These are phyloP conservation scores for Xylaria sp. DNA, from an alignment of 2,329 filamentous ascomycete genomes.

Conservation along the genomic window DNA sequence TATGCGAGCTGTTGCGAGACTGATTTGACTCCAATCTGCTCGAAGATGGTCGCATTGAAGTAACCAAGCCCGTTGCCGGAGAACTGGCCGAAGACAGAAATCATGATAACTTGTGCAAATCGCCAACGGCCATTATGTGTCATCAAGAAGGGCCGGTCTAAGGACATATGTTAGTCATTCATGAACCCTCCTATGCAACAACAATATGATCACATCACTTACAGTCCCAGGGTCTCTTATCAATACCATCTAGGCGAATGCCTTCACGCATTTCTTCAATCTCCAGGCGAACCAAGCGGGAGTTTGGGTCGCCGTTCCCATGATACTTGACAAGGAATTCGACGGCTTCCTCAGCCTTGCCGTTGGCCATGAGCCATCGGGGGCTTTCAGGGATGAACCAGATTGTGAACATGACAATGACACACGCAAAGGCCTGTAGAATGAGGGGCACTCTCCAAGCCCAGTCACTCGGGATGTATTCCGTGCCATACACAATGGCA, in stretches of 20 bases:
- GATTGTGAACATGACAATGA: conserved; percentile 53
- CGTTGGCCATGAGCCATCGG: conserved; percentile 57
- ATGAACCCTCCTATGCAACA: neutral
- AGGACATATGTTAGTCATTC: conserved; percentile 23
- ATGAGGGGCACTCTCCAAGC: conserved; percentile 63
- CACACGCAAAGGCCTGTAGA: conserved; percentile 58
- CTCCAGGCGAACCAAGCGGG: conserved; percentile 55
- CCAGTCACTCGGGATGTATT: conserved; percentile 57
- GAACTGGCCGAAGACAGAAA: conserved; percentile 63
- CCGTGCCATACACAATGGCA: conserved; percentile 60
- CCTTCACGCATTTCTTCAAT: conserved; percentile 57
- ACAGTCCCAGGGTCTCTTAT: conserved; percentile 62
- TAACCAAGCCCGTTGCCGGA: conserved; percentile 63
- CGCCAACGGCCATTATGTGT: conserved; percentile 61
- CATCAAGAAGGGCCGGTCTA: conserved; percentile 57
- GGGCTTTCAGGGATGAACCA: conserved; percentile 57
- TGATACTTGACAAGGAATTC: conserved; percentile 58
- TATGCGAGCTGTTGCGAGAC: conserved; percentile 56
- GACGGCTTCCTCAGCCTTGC: conserved; percentile 54
- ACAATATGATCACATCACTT: conserved; percentile 35
- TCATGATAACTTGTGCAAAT: conserved; percentile 61
- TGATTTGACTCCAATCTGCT: conserved; percentile 52
- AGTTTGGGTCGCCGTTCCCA: conserved; percentile 55
- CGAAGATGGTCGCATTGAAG: conserved; percentile 62
- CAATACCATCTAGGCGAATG: conserved; percentile 58